Evolutionary conservation across 2,329 filamentous ascomycete genomes (phyloP).

Genomic region (Cytospora chrysosperma): DNA sequence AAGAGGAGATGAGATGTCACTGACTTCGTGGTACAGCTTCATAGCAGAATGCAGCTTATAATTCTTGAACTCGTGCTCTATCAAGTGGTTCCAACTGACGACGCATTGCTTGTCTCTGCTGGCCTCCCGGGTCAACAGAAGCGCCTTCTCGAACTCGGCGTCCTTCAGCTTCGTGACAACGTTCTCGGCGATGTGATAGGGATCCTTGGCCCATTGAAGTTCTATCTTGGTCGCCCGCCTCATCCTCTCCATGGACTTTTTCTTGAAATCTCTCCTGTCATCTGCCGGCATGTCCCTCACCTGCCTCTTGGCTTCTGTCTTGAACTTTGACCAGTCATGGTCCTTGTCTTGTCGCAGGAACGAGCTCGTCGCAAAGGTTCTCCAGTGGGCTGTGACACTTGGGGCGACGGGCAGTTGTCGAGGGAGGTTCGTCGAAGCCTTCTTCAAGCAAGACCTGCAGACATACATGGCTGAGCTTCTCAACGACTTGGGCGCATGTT

Average conservation of each 20-base stretch:
- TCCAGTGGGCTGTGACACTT: constrained; percentile 18
- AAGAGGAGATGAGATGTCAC: constrained; percentile 26
- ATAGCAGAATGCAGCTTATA: constrained; percentile 63
- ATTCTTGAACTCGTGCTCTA: constrained; percentile 67
- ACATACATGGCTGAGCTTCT: constrained; percentile 36
- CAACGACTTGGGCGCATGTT: not conserved
- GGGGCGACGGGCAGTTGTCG: constrained; percentile 11
- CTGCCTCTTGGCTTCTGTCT: constrained; percentile 4
- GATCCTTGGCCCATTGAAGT: constrained; percentile 65
- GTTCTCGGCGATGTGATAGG: constrained; percentile 68
- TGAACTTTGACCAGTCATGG: constrained; percentile 12
- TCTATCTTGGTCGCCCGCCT: constrained; percentile 43
- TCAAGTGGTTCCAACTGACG: constrained; percentile 86
- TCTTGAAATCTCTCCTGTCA: constrained; percentile 29
- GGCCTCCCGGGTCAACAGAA: constrained; percentile 66
- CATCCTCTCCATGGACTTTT: constrained; percentile 31
- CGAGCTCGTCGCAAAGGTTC: constrained; percentile 21
- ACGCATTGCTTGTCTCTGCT: constrained; percentile 62
- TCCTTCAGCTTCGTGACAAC: constrained; percentile 60
- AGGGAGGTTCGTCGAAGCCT: constrained; percentile 27
- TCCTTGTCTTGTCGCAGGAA: not conserved
- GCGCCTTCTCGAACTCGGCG: constrained; percentile 64
- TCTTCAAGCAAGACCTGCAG: constrained; percentile 39
- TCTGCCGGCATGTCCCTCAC: constrained; percentile 24
- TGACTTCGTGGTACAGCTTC: constrained; percentile 84